These are phyloP conservation scores for Botrytis byssoidea DNA, from an alignment of 2,329 filamentous ascomycete species.

Conservation along the genomic window DNA sequence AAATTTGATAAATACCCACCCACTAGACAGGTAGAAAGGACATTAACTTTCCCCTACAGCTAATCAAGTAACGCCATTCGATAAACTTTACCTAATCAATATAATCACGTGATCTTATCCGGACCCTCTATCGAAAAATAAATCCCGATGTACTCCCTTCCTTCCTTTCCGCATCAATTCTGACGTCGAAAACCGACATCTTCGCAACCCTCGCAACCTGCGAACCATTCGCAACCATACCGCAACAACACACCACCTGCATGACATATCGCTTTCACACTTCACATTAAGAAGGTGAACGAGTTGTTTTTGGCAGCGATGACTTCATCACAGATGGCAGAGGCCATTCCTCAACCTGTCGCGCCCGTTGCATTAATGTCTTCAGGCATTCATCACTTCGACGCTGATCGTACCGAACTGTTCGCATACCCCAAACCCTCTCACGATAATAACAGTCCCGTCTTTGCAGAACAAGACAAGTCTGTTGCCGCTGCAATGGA, in stretches of 20 bases:
- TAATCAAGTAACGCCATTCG: not conserved
- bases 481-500: conserved; percentile 1
- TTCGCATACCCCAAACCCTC: not conserved
- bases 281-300: conserved; percentile 31
- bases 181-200: not conserved
- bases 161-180: not conserved
- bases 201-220: not conserved
- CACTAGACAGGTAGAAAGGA: no score
- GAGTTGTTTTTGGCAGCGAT: conserved; percentile 41
- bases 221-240: not conserved
- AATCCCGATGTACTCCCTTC: conserved; percentile 6
- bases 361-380: conserved; percentile 21
- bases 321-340: conserved; percentile 37
- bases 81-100: not conserved
- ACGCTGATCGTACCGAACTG: not conserved
- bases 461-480: not conserved
- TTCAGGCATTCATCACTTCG: not conserved
- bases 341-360: conserved; percentile 16
- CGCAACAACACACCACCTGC: not conserved
- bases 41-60: not conserved
- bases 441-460: not conserved
- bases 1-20: not conserved
- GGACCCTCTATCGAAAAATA: conserved; percentile 7
- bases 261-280: not conserved
- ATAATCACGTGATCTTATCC: conserved; percentile 2